Evolutionary conservation across 1,284 basidiomycete species (phyloP).

Genomic region (Trichosporon sp.): DNA sequence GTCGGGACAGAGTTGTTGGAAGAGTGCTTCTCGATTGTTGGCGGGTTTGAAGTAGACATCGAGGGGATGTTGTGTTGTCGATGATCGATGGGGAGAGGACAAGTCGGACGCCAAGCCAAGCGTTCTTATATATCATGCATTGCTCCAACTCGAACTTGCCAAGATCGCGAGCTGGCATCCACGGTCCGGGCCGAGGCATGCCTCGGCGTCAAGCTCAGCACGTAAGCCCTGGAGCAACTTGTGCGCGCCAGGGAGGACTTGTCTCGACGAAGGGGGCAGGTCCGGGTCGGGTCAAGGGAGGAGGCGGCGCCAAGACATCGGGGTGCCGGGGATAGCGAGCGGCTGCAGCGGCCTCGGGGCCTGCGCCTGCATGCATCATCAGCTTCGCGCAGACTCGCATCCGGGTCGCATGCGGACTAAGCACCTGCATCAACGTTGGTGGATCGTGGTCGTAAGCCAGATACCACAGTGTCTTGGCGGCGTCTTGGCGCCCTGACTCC

Average conservation of each 20-base stretch:
- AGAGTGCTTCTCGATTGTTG: conserved; percentile 16
- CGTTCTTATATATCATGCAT: conserved; percentile 10
- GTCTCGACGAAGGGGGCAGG: neutral
- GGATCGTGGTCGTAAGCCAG: conserved; percentile 6
- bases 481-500: conserved; percentile 7
- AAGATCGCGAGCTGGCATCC: neutral
- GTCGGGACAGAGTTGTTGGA: neutral
- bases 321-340: conserved; percentile 4
- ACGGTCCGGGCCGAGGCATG: conserved; percentile 17
- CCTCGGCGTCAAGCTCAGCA: conserved; percentile 20
- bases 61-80: neutral
- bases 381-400: neutral
- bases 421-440: neutral
- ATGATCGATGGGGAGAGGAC: neutral
- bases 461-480: conserved; percentile 8
- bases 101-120: conserved; percentile 14
- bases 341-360: conserved; percentile 8
- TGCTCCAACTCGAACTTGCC: neutral
- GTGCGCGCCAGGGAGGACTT: neutral
- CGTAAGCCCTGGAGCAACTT: neutral
- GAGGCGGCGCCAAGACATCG: conserved; percentile 4
- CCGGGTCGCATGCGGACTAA: neutral
- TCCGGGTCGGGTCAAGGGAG: conserved; percentile 8
- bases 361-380: neutral
- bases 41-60: conserved; percentile 2